Percentiles rank a stretch among this genome's conserved stretches.
phyloP scores from a whole-genome alignment of 495 filamentous ascomycete species.

The Paragyromitra xinjiangensis region DNA sequence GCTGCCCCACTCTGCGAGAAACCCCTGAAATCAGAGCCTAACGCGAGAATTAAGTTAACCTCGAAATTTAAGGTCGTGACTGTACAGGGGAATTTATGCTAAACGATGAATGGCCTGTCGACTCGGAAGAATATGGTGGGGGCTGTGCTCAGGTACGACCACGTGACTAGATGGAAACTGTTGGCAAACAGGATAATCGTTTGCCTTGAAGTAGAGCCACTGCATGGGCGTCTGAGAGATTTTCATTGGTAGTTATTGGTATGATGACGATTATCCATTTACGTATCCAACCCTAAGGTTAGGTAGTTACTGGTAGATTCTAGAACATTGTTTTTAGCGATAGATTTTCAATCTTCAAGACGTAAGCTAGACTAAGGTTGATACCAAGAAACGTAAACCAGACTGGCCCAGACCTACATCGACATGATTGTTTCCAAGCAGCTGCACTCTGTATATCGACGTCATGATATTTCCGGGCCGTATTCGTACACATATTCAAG shows the following conservation, averaged over 20 bases:
- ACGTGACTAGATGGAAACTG: no score
- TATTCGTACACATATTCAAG: neutral
- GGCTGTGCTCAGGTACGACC: neutral
- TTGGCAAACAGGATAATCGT: neutral
- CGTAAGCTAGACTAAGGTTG: neutral
- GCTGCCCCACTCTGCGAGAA: neutral
- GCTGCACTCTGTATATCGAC: neutral
- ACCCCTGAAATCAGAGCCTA: neutral
- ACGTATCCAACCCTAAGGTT: no score
- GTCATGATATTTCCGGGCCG: conserved; percentile 5
- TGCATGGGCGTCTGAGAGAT: no score
- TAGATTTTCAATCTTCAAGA: neutral
- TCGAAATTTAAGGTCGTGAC: neutral
- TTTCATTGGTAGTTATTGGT: no score
- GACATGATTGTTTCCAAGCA: neutral
- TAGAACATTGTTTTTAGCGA: neutral
- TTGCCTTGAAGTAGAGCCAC: neutral
- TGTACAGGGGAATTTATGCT: neutral
- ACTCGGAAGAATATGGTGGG: conserved; percentile 2
- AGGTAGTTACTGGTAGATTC: no score
- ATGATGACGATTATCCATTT: no score
- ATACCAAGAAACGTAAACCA: conserved; percentile 2
- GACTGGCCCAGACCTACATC: neutral
- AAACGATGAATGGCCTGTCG: neutral
- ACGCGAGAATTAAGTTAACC: neutral